Evolutionary conservation across 2,329 filamentous ascomycete species (phyloP).

Genomic region (Diaporthe sp.): DNA sequence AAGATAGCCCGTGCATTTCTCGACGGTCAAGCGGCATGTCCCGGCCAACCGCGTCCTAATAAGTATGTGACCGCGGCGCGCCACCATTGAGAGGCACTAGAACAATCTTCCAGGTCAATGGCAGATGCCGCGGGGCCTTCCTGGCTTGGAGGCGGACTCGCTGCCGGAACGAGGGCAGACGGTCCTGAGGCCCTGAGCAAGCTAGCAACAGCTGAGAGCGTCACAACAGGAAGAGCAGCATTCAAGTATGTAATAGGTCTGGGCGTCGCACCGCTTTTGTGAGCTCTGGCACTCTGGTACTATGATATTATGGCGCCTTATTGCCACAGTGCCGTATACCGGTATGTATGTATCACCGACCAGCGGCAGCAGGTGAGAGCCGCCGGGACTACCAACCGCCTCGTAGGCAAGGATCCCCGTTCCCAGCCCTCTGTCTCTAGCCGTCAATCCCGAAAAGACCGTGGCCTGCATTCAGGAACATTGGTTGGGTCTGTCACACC

Average conservation of each 20-base stretch:
- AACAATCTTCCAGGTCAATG: neutral
- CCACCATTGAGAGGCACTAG: neutral
- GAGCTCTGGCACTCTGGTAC: neutral
- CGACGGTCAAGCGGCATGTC: neutral
- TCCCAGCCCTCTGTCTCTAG: constrained; percentile 26
- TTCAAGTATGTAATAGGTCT: neutral
- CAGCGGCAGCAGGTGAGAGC: constrained; percentile 21
- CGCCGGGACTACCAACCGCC: constrained; percentile 21
- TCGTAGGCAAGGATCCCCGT: constrained; percentile 25
- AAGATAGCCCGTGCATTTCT: neutral
- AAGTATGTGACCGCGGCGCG: neutral
- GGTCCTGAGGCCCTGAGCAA: constrained; percentile 19
- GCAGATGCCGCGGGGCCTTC: neutral
- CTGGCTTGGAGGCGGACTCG: neutral
- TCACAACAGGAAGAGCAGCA: neutral
- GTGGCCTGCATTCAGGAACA: constrained; percentile 27
- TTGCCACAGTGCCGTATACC: neutral
- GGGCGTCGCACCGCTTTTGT: constrained; percentile 8
- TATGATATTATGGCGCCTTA: neutral
- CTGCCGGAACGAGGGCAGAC: constrained; percentile 12
- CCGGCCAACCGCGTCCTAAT: neutral
- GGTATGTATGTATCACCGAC: no score
- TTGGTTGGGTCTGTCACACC: constrained; percentile 13
- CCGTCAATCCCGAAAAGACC: constrained; percentile 32
- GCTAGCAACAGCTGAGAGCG: neutral